Percentiles rank a stretch among this genome's conserved stretches.
Evolutionary conservation across 225 moss, liverwort and hornwort species (phyloP).

Genomic region (Pseudoscleropodium purum): DNA sequence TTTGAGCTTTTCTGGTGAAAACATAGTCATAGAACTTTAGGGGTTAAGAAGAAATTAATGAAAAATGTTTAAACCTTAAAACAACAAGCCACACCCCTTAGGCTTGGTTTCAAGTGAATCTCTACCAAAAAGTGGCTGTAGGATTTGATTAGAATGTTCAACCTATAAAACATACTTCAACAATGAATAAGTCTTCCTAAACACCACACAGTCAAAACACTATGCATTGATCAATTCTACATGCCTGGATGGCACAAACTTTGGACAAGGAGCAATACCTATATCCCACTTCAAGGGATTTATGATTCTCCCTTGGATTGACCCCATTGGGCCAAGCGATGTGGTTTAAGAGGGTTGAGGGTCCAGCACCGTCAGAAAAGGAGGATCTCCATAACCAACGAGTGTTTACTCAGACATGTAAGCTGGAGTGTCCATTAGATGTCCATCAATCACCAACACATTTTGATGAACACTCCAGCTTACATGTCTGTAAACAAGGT

Average conservation of each 20-base stretch:
- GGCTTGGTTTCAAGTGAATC: neutral
- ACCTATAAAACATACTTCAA: neutral
- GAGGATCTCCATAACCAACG: neutral
- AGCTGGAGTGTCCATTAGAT: too few species aligned
- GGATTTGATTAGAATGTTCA: neutral
- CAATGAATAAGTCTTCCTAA: neutral
- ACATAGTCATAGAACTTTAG: too few species aligned
- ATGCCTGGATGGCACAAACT: neutral
- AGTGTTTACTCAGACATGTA: too few species aligned
- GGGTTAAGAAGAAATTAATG: neutral
- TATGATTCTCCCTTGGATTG: neutral
- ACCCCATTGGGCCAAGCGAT: neutral
- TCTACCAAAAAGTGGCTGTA: neutral
- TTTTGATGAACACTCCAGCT: neutral
- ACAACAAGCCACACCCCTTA: accelerated
- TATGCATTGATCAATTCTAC: neutral
- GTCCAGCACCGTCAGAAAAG: neutral
- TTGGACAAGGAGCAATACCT: neutral
- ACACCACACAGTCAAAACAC: accelerated
- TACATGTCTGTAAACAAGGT: neutral
- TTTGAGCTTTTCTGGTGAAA: too few species aligned
- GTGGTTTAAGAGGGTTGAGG: neutral
- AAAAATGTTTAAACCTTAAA: neutral
- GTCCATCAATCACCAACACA: neutral
- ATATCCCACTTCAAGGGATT: neutral